Conservation (phyloP, 768 basidiomycete genomes). For the Rubroboletus pulcherrimus region DNA sequence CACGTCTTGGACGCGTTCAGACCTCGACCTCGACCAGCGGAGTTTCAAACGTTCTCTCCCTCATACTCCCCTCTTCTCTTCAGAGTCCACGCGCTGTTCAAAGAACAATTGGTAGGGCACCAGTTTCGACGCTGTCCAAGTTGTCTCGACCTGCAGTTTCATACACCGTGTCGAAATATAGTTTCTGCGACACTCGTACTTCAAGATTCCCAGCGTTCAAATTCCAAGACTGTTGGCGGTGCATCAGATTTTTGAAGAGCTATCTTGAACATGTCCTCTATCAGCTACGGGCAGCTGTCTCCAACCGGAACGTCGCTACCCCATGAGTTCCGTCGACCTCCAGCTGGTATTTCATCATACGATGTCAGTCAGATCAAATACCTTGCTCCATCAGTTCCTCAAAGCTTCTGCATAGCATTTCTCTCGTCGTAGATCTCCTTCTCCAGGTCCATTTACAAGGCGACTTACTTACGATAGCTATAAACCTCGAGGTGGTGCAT, state of each 20-base stretch:
- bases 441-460: constrained; percentile 46
- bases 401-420: constrained; percentile 23
- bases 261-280: constrained; percentile 23
- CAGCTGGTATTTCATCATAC: constrained; percentile 22
- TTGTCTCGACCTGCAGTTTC: constrained; percentile 3
- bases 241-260: constrained; percentile 1
- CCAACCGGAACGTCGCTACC: constrained; percentile 23
- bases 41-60: constrained; percentile 33
- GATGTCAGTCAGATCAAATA: constrained; percentile 32
- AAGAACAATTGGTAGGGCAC: constrained; percentile 9
- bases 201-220: constrained; percentile 3
- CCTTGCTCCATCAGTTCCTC: constrained; percentile 15
- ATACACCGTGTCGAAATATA: constrained; percentile 1
- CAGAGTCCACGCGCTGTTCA: constrained; percentile 4
- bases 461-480: constrained; percentile 50
- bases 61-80: constrained; percentile 17
- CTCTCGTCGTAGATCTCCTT: constrained; percentile 44
- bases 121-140: neutral
- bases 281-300: constrained; percentile 26
- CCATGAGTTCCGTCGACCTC: constrained; percentile 29
- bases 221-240: constrained; percentile 4
- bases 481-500: constrained; percentile 37
- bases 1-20: constrained; percentile 7
- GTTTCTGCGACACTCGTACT: neutral
- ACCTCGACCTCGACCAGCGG: constrained; percentile 20